phyloP scores from a whole-genome alignment of 2,329 filamentous ascomycete genomes.

The Fusarium robinianum region DNA sequence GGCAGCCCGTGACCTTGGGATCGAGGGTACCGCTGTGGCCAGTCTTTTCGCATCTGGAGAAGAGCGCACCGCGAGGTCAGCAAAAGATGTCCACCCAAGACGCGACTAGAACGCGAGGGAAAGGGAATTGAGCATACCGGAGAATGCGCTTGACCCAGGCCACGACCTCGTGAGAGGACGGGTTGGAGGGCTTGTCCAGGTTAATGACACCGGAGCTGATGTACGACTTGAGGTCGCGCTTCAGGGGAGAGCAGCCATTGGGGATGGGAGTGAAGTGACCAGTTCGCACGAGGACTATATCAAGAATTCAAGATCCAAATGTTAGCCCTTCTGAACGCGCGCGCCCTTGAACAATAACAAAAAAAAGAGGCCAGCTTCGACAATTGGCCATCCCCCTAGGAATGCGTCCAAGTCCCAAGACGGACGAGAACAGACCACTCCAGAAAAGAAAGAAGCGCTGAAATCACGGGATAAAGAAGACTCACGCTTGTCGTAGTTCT shows the following conservation, averaged over 20 bases:
- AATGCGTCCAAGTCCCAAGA: neutral
- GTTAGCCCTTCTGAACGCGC: slow-evolving; percentile 28
- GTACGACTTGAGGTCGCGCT: slow-evolving; percentile 95
- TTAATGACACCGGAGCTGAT: slow-evolving; percentile 98
- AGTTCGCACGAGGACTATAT: slow-evolving; percentile 84
- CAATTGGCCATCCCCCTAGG: slow-evolving; percentile 15
- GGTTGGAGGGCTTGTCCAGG: slow-evolving; percentile 84
- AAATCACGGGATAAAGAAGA: slow-evolving; percentile 27
- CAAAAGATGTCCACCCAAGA: slow-evolving; percentile 7
- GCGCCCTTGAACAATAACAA: neutral
- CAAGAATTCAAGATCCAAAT: slow-evolving; percentile 21
- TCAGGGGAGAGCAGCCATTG: slow-evolving; percentile 86
- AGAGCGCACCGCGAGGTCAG: slow-evolving; percentile 12
- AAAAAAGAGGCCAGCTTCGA: slow-evolving; percentile 1
- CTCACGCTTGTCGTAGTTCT: slow-evolving; percentile 93
- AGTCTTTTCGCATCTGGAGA: slow-evolving; percentile 73
- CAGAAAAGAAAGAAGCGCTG: neutral
- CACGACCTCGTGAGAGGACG: slow-evolving; percentile 97
- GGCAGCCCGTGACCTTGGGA: slow-evolving; percentile 94
- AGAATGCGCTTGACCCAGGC: slow-evolving; percentile 99
- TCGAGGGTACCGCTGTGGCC: slow-evolving; percentile 98
- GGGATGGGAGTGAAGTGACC: slow-evolving; percentile 97
- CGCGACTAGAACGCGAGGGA: slow-evolving; percentile 19
- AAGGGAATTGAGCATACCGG: slow-evolving; percentile 59
- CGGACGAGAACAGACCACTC: slow-evolving; percentile 5